Percentiles rank a stretch among this genome's conserved stretches.
These are phyloP conservation scores for Brasenia schreberi DNA, from an alignment of 164 flowering plant species.

Conservation along the genomic window DNA sequence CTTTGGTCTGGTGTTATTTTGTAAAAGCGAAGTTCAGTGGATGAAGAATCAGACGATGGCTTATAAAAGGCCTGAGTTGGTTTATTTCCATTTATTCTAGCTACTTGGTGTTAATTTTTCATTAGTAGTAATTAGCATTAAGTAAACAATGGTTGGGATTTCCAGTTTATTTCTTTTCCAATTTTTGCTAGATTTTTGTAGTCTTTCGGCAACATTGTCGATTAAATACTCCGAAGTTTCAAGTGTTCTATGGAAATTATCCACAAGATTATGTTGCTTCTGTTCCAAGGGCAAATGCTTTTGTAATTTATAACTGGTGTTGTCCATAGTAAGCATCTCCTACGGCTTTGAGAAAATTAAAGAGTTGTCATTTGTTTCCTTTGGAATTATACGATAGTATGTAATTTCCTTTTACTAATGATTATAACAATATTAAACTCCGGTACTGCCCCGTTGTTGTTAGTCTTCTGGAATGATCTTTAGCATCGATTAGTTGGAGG, in stretches of 20 bases:
- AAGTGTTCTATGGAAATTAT: too few relatives aligned
- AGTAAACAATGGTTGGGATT: background rate
- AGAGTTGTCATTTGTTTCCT: background rate
- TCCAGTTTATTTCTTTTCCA: background rate
- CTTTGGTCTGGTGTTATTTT: slow-evolving; percentile 2
- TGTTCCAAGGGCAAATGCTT: too few relatives aligned
- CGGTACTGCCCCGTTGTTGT: too few relatives aligned
- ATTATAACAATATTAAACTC: too few relatives aligned
- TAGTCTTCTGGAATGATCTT: too few relatives aligned
- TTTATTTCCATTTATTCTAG: background rate
- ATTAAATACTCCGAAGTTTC: too few relatives aligned
- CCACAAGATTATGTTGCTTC: too few relatives aligned
- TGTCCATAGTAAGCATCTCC: background rate
- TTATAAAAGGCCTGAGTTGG: background rate
- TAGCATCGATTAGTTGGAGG: too few relatives aligned
- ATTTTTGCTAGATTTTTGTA: too few relatives aligned
- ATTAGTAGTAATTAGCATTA: background rate
- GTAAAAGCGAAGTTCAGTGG: slow-evolving; percentile 6
- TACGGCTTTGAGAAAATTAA: background rate
- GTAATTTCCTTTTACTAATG: background rate
- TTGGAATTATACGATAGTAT: background rate
- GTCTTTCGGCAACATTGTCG: too few relatives aligned
- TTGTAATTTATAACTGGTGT: too few relatives aligned
- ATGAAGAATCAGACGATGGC: background rate
- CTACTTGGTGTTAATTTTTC: background rate